phyloP scores from a whole-genome alignment of 176 grass and related monocot genomes.

The Microstegium vimineum region DNA sequence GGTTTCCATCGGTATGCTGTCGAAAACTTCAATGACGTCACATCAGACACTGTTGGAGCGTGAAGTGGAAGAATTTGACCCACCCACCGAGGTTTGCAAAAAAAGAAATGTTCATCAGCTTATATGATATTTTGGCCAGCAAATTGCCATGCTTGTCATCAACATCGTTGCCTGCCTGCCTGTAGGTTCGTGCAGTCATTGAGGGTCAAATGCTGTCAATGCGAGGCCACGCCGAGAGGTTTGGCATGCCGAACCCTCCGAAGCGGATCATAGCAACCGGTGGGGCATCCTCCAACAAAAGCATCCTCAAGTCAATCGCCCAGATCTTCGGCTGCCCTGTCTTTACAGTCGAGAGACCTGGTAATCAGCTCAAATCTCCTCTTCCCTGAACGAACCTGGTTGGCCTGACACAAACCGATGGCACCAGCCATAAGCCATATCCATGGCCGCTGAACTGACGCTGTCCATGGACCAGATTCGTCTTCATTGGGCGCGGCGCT shows the following conservation, averaged over 20 bases:
- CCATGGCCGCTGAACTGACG: not conserved
- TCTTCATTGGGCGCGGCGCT: constrained; percentile 80
- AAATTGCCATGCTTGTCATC: not conserved
- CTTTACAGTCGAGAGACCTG: constrained; percentile 79
- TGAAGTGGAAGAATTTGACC: constrained; percentile 74
- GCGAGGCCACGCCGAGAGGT: constrained; percentile 86
- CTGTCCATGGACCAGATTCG: constrained; percentile 50
- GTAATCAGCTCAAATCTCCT: constrained; percentile 40
- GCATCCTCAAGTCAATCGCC: constrained; percentile 60
- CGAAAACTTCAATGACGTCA: constrained; percentile 35
- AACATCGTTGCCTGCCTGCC: not conserved
- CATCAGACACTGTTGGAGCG: constrained; percentile 37
- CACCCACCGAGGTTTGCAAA: constrained; percentile 63
- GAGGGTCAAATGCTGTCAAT: constrained; percentile 93
- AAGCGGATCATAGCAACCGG: constrained; percentile 90
- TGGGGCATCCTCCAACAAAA: constrained; percentile 74
- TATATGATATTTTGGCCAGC: not conserved
- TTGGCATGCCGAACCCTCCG: constrained; percentile 87
- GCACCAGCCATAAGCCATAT: not conserved
- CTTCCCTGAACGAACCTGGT: not conserved
- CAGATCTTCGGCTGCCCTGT: constrained; percentile 84
- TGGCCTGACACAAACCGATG: not conserved
- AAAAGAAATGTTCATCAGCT: not conserved
- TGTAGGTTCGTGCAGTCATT: constrained; percentile 69
- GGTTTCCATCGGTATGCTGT: constrained; percentile 69